These are phyloP conservation scores for Phaeosphaeriaceae sp. DNA, from an alignment of 2,329 filamentous ascomycete genomes.

Conservation along the genomic window DNA sequence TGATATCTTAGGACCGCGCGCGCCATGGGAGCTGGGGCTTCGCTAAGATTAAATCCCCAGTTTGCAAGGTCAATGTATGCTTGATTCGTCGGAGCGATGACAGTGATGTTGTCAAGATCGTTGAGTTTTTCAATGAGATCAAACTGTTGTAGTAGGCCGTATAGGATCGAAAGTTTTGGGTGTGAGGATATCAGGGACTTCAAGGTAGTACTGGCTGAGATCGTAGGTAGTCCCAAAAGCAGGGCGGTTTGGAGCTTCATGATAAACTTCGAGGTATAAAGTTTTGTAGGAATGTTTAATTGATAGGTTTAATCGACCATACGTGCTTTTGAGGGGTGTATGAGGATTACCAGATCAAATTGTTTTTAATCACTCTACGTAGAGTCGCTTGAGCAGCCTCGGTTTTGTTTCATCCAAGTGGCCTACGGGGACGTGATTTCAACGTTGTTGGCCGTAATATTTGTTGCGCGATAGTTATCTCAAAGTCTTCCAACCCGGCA, in stretches of 20 bases:
- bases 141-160: not conserved
- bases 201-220: not conserved
- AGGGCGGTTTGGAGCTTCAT: too few species aligned
- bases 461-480: not conserved
- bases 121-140: not conserved
- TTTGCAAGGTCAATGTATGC: slow-evolving; percentile 3
- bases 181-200: not conserved
- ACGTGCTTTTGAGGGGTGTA: too few species aligned
- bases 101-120: not conserved
- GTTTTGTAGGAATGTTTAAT: too few species aligned
- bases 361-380: too few species aligned
- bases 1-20: not conserved
- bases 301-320: too few species aligned
- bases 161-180: not conserved
- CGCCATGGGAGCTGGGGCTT: not conserved
- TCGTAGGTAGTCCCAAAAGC: too few species aligned
- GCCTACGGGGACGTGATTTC: too few species aligned
- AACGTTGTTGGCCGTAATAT: not conserved
- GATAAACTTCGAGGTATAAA: too few species aligned
- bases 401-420: too few species aligned
- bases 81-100: slow-evolving; percentile 2
- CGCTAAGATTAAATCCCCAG: slow-evolving; percentile 2
- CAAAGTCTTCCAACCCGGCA: not conserved
- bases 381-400: too few species aligned
- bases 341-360: too few species aligned